A percentile compares a stretch with the other conserved stretches of the same genome.
phyloP scores from a whole-genome alignment of 2,329 filamentous ascomycete genomes.

The Talaromyces sp. region DNA sequence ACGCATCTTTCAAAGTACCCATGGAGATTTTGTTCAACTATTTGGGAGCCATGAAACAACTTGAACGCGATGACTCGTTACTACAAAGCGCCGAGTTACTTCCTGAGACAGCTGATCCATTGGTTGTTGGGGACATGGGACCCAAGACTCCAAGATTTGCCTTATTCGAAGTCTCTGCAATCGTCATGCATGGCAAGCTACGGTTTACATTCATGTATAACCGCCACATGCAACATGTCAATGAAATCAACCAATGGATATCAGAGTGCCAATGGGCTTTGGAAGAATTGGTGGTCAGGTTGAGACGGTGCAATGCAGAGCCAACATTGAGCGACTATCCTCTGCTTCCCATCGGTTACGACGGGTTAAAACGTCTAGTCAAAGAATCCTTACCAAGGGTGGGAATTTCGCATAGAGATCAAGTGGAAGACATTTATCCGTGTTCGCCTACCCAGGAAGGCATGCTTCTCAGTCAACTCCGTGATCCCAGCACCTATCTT shows the following conservation, averaged over 20 bases:
- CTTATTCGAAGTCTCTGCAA: slow-evolving; percentile 48
- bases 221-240: slow-evolving; percentile 42
- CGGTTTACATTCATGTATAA: slow-evolving; percentile 49
- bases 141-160: slow-evolving; percentile 40
- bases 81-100: slow-evolving; percentile 40
- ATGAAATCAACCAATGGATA: slow-evolving; percentile 39
- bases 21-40: slow-evolving; percentile 41
- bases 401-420: slow-evolving; percentile 22
- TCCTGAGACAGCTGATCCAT: slow-evolving; percentile 40
- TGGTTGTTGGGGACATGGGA: slow-evolving; percentile 42
- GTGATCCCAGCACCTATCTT: slow-evolving; percentile 34
- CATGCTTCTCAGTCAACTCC: slow-evolving; percentile 39
- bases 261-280: slow-evolving; percentile 31
- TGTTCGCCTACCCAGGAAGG: slow-evolving; percentile 37
- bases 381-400: slow-evolving; percentile 30
- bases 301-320: slow-evolving; percentile 20
- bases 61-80: slow-evolving; percentile 39
- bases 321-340: slow-evolving; percentile 41
- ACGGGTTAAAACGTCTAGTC: slow-evolving; percentile 33
- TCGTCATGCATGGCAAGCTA: slow-evolving; percentile 41
- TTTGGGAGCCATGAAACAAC: slow-evolving; percentile 34
- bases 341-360: slow-evolving; percentile 40
- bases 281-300: slow-evolving; percentile 19
- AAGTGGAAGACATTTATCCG: slow-evolving; percentile 36
- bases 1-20: slow-evolving; percentile 26